These are phyloP conservation scores for Gautieria morchelliformis DNA, from an alignment of 768 basidiomycete species.

Conservation along the genomic window DNA sequence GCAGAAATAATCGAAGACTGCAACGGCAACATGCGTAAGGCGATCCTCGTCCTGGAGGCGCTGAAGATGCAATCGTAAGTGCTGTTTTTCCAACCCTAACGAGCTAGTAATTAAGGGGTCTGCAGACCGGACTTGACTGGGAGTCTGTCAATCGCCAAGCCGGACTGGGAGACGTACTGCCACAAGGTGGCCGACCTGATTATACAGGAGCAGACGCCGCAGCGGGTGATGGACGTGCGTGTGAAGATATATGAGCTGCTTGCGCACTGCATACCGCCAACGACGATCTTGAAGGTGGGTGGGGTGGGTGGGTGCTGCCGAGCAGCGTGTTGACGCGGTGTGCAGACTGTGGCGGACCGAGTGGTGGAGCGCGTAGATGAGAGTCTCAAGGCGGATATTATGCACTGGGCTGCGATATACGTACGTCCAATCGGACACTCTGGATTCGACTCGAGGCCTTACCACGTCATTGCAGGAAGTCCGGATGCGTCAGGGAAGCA, in stretches of 20 bases:
- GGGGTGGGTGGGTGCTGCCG: neutral
- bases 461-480: conserved; percentile 51
- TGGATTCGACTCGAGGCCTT: neutral
- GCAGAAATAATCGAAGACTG: conserved; percentile 73
- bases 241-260: conserved; percentile 91
- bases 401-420: conserved; percentile 98
- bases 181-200: conserved; percentile 87
- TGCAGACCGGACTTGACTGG: conserved; percentile 74
- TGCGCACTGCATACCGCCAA: conserved; percentile 94
- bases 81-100: neutral
- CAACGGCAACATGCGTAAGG: conserved; percentile 88
- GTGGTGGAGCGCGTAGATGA: conserved; percentile 87
- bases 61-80: conserved; percentile 92
- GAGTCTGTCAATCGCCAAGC: conserved; percentile 77
- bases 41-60: conserved; percentile 88
- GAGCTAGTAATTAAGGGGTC: neutral
- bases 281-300: conserved; percentile 78
- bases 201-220: conserved; percentile 80
- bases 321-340: neutral
- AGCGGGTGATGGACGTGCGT: conserved; percentile 84
- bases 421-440: conserved; percentile 34
- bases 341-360: conserved; percentile 81
- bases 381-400: conserved; percentile 80
- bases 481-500: conserved; percentile 88
- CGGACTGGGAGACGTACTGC: conserved; percentile 99